Base-by-base conservation (phyloP, 2,329 filamentous ascomycete species). In the Colletotrichum falcatum region DNA sequence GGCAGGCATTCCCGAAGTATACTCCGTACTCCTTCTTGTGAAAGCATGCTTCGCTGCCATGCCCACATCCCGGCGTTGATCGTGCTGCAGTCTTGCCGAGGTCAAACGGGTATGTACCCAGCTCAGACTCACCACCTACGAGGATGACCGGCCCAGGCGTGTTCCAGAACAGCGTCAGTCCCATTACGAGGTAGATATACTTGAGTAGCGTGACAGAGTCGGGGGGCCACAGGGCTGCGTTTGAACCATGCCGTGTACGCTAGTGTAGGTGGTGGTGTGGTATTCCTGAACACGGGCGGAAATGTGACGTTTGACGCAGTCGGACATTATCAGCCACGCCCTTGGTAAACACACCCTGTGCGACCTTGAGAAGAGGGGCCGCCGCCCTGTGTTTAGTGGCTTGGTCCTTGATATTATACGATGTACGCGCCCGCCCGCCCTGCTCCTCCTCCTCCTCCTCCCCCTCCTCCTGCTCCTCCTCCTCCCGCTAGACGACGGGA, bases 401-500 rank as follows among this genome's bases (percentile, higher is more conserved):
- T n/a, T n/a, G n/a, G n/a, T n/a, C n/a, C n/a, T n/a, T n/a, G n/a
- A n/a, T n/a, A n/a, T n/a, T n/a, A n/a, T n/a, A n/a, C n/a, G n/a
- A n/a, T n/a, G n/a, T 35, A 60, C 49, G 56, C 63, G 39, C 16
- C 39, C 30, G 56, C 42, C 28, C 28, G 28, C 28, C n/a, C n/a
- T n/a, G n/a, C n/a, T n/a, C n/a, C n/a, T n/a, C n/a, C n/a, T n/a
- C n/a, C n/a, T n/a, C n/a, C n/a, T n/a, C n/a, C n/a, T n/a, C n/a
- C n/a, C n/a, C n/a, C n/a, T n/a, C n/a, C n/a, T n/a, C n/a, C n/a
- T n/a, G n/a, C n/a, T n/a, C n/a, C n/a, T n/a, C n/a, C n/a, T n/a
- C n/a, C n/a, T n/a, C n/a, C 23, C 28, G 61, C 37, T 26, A 9
- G 49, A 42, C 49, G 37, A 46, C 5, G 37, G 7, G 39, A 20